These are phyloP conservation scores for Tephrocybe sp. DNA, from an alignment of 768 basidiomycete species.

Conservation along the genomic window DNA sequence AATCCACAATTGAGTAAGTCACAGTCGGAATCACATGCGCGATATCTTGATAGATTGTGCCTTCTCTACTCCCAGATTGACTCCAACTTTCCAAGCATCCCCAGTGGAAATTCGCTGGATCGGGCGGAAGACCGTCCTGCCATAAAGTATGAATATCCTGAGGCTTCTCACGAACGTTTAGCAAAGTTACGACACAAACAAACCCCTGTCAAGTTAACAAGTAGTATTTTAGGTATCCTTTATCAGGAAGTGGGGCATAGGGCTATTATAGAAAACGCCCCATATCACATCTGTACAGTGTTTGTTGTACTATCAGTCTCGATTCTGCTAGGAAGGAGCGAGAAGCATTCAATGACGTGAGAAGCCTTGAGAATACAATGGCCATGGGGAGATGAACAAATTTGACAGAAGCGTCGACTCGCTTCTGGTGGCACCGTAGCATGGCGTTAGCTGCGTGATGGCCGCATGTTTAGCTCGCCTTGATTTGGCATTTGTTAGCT, in stretches of 20 bases:
- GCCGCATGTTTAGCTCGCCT: constrained; percentile 4
- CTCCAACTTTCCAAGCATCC: not conserved
- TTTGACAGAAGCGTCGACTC: constrained; percentile 1
- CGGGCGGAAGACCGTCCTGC: no score
- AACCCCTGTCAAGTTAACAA: constrained; percentile 2
- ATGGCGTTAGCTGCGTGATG: constrained; percentile 11
- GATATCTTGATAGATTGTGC: constrained; percentile 4
- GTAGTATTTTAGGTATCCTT: not conserved
- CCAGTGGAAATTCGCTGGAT: not conserved
- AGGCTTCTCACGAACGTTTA: constrained; percentile 9
- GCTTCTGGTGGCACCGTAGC: constrained; percentile 9
- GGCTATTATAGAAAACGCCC: no score
- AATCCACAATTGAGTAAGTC: not conserved
- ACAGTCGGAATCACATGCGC: constrained; percentile 8
- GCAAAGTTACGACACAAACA: constrained; percentile 1
- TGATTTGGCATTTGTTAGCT: not conserved
- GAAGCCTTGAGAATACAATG: not conserved
- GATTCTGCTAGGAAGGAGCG: not conserved
- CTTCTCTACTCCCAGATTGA: constrained; percentile 6
- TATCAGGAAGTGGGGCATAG: not conserved
- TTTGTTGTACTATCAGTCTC: not conserved
- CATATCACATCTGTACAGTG: no score
- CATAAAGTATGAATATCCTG: not conserved
- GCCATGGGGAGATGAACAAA: not conserved
- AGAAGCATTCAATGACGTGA: not conserved